A percentile compares a stretch with the other conserved stretches of the same genome.
Conservation (phyloP, 1,139 yeast genomes). For the Eremothecium gossypii region DNA sequence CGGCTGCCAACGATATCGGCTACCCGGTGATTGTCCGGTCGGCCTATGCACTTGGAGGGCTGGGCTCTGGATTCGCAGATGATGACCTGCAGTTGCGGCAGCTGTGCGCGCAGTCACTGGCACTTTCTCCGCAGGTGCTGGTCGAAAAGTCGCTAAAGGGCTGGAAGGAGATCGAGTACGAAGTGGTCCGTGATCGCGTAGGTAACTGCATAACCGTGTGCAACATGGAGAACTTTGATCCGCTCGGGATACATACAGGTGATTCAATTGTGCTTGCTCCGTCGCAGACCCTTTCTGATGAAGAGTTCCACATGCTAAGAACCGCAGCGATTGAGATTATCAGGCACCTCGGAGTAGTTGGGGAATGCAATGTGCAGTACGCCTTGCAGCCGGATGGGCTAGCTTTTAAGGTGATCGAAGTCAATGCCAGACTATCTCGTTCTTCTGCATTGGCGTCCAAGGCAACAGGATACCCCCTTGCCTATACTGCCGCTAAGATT, state of each 20-base stretch:
- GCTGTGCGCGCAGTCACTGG: conserved; percentile 79
- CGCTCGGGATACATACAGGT: conserved; percentile 97
- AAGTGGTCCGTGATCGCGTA: conserved; percentile 93
- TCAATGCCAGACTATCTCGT: conserved; percentile 92
- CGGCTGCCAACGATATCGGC: conserved; percentile 78
- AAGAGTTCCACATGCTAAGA: conserved; percentile 96
- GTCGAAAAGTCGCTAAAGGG: conserved; percentile 97
- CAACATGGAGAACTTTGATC: conserved; percentile 98
- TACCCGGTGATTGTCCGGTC: conserved; percentile 97
- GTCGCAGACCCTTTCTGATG: conserved; percentile 92
- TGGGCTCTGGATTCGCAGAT: conserved; percentile 94
- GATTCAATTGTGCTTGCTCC: conserved; percentile 99
- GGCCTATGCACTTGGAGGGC: conserved; percentile 95
- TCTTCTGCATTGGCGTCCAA: conserved; percentile 97
- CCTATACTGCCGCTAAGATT: conserved; percentile 96
- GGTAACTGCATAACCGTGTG: conserved; percentile 98
- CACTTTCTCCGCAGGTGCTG: conserved; percentile 86
- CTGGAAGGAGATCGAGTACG: conserved; percentile 98
- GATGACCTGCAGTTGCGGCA: conserved; percentile 74
- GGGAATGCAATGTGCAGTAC: conserved; percentile 97
- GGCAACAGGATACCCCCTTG: conserved; percentile 97
- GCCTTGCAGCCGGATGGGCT: conserved; percentile 92
- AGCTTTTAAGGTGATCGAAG: conserved; percentile 95
- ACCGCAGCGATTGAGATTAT: conserved; percentile 95
- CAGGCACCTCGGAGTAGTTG: conserved; percentile 96